Evolutionary conservation across 441 rosid species (phyloP), one percentile per base, ranked within the genome.

Genomic region (Erodium texanum): DNA sequence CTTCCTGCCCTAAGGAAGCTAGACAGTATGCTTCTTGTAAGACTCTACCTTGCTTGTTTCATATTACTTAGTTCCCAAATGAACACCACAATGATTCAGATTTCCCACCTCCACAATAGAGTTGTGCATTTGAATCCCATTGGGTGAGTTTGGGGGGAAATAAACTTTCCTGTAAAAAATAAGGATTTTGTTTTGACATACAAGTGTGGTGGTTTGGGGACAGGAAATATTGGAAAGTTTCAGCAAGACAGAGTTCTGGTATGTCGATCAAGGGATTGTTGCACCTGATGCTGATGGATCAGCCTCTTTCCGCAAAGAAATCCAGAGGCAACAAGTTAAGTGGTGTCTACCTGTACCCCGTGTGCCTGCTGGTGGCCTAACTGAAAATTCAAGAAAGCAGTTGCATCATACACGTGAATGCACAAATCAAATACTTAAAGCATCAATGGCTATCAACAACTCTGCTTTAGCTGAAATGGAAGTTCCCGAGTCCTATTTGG

Each of bases 341-440:
- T 95, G 99, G 99, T 95, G 99, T 97, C 86, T 95, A n/a, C 98
- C 99, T 0, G 89, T 95, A 70, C 98, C 99, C 73, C 86, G 90
- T 14, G 92, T 95, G 62, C 89, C 94, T 70, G 80, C 86, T 2
- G 84, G 83, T 69, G 98, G 99, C 66, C 95, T 95, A 48, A 74
- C 70, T 62, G 98, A 95, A 65, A 64, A 78, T 71, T 85, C 92
- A 29, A 85, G 97, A 77, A 95, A 90, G 82, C 82, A 89, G 71
- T 74, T 95, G 80, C 97, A 89, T 75, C 96, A 92, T 79, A 92
- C 75, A 75, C 89, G 98, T 2, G 99, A 95, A 75, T 86, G 92
- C 80, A 83, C 98, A 19, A 95, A 87, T 75, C 99, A 95, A 82
- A 92, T 95, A 74, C 75, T 95, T 10, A 95, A 95, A 78, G 99